Conservation (phyloP, 75 land plant species). For the Selaginella moellendorffii region DNA sequence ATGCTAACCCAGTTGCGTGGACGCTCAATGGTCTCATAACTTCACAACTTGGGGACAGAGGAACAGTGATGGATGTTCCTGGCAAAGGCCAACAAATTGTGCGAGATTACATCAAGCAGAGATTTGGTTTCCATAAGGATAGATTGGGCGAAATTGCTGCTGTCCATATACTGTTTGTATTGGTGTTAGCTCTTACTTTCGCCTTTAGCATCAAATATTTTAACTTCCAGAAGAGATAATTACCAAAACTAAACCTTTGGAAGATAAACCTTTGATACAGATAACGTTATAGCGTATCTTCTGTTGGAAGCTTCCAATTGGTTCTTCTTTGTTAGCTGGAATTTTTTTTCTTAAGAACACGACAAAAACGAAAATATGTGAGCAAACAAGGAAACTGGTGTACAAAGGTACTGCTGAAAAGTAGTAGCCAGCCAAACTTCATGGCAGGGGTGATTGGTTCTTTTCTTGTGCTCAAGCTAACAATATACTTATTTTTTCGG, state of each 20-base stretch:
- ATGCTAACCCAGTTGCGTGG: background rate
- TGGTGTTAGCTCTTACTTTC: background rate
- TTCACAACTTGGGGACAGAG: background rate
- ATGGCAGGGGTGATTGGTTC: too few relatives aligned
- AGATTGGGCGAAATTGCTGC: background rate
- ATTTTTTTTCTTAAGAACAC: too few relatives aligned
- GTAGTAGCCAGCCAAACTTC: too few relatives aligned
- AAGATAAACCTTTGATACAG: background rate
- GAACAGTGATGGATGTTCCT: background rate
- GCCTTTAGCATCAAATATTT: background rate
- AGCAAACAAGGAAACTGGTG: too few relatives aligned
- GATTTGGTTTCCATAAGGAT: background rate
- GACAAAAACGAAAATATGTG: too few relatives aligned
- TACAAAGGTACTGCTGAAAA: too few relatives aligned
- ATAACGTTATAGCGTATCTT: background rate
- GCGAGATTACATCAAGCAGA: background rate
- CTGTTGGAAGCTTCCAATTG: too few relatives aligned
- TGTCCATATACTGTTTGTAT: background rate
- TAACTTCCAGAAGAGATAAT: slow-evolving; percentile 10
- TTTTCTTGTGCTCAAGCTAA: too few relatives aligned
- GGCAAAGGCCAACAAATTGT: background rate
- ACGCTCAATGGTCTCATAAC: background rate
- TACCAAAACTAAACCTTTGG: background rate
- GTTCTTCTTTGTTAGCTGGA: too few relatives aligned
- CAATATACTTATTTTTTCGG: too few relatives aligned